phyloP scores from a whole-genome alignment of 2,329 filamentous ascomycete genomes.

The Trichoderma atroviride region DNA sequence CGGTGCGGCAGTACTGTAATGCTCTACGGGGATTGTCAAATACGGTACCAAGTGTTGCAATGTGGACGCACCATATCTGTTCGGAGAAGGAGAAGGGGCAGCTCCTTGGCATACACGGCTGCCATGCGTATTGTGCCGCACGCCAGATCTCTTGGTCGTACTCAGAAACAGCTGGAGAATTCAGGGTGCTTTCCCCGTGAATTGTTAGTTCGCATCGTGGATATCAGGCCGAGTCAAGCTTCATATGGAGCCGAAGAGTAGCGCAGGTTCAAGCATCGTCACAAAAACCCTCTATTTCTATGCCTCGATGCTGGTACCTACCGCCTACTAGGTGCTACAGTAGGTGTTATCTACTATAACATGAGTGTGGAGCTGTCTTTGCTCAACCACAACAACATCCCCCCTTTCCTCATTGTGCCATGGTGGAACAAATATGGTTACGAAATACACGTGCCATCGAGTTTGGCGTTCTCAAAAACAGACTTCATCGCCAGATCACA shows the following conservation, averaged over 20 bases:
- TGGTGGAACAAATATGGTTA: conserved; percentile 8
- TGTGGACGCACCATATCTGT: neutral
- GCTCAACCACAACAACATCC: neutral
- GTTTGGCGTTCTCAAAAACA: conserved; percentile 1
- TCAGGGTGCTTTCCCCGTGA: neutral
- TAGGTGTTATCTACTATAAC: neutral
- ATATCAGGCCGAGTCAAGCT: neutral
- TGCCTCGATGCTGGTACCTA: neutral
- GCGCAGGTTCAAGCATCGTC: neutral
- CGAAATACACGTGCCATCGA: neutral
- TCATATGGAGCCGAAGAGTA: neutral
- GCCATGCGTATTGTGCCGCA: neutral
- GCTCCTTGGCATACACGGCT: conserved; percentile 8
- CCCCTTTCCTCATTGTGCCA: neutral
- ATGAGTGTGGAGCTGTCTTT: neutral
- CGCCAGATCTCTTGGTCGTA: conserved; percentile 12
- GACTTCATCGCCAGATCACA: neutral
- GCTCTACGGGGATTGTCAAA: conserved; percentile 5
- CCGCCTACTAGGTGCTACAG: no score
- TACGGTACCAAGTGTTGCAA: conserved; percentile 7
- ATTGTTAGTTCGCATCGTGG: neutral
- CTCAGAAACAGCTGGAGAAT: neutral
- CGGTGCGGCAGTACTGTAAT: conserved; percentile 11
- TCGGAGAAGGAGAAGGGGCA: neutral
- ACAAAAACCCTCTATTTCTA: neutral